Conservation (phyloP, 805 yeast species). For the Ogataea kodamae region DNA sequence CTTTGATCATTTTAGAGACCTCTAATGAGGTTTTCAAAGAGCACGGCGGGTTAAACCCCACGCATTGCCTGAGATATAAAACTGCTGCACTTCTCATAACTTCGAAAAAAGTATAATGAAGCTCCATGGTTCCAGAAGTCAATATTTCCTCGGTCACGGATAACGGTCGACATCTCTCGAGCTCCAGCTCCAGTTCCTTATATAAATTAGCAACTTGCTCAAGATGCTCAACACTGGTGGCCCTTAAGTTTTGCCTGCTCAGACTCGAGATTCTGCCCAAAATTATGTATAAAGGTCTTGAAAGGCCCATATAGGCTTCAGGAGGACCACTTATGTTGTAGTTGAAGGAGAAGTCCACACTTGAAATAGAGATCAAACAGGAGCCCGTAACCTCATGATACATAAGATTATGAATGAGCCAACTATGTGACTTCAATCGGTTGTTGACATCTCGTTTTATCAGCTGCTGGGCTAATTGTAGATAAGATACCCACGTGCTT, state of each 20-base stretch:
- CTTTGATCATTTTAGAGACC: slow-evolving; percentile 3
- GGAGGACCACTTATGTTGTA: slow-evolving; percentile 5
- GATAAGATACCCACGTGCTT: slow-evolving; percentile 10
- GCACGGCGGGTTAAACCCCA: slow-evolving; percentile 6
- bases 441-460: slow-evolving; percentile 2
- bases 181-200: slow-evolving; percentile 1
- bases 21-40: slow-evolving; percentile 8
- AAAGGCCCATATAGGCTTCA: slow-evolving; percentile 13
- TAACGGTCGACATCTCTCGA: slow-evolving; percentile 7
- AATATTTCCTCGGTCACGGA: slow-evolving; percentile 5
- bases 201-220: background rate
- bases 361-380: slow-evolving; percentile 3
- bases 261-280: slow-evolving; percentile 8
- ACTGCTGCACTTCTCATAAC: slow-evolving; percentile 6
- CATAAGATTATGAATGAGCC: slow-evolving; percentile 9
- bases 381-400: slow-evolving; percentile 11
- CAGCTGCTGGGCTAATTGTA: slow-evolving; percentile 6
- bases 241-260: slow-evolving; percentile 1
- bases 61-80: slow-evolving; percentile 8
- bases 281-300: slow-evolving; percentile 8
- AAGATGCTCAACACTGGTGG: slow-evolving; percentile 2
- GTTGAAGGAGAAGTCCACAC: slow-evolving; percentile 1
- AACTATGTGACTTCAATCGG: slow-evolving; percentile 2
- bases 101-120: slow-evolving; percentile 9
- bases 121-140: slow-evolving; percentile 6